These are phyloP conservation scores for Annulohypoxylon truncatum DNA, from an alignment of 2,329 filamentous ascomycete genomes.

Conservation along the genomic window DNA sequence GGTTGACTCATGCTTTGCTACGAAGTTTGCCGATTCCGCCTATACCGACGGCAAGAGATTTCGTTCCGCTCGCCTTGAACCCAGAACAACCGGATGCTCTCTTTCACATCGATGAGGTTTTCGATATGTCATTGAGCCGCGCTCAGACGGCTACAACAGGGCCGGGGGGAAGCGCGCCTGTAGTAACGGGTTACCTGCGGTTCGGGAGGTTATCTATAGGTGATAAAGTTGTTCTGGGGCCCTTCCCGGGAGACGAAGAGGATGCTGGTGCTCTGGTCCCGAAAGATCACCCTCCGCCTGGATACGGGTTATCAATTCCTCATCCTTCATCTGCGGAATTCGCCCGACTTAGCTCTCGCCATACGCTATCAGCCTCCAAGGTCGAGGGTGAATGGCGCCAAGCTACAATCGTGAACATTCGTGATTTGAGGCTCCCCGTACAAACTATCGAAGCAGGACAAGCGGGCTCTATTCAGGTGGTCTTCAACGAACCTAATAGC, in stretches of 20 bases:
- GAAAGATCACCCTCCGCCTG: constrained; percentile 61
- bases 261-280: constrained; percentile 55
- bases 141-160: constrained; percentile 54
- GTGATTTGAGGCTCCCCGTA: constrained; percentile 88
- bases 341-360: constrained; percentile 63
- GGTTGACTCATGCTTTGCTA: constrained; percentile 83
- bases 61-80: constrained; percentile 65
- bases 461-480: constrained; percentile 87
- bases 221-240: constrained; percentile 81
- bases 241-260: constrained; percentile 72
- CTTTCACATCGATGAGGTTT: constrained; percentile 93
- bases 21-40: constrained; percentile 77
- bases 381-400: constrained; percentile 79
- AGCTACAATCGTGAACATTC: constrained; percentile 85
- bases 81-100: constrained; percentile 72
- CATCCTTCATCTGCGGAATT: constrained; percentile 67
- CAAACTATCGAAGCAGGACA: constrained; percentile 80
- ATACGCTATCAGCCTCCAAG: constrained; percentile 62
- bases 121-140: constrained; percentile 76
- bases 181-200: constrained; percentile 87
- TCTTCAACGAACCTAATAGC: constrained; percentile 61
- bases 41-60: constrained; percentile 64
- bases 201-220: constrained; percentile 82
- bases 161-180: constrained; percentile 55
- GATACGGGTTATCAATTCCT: constrained; percentile 63